Evolutionary conservation across 2,329 filamentous ascomycete species (phyloP).

Genomic region (Cercospora janseana): DNA sequence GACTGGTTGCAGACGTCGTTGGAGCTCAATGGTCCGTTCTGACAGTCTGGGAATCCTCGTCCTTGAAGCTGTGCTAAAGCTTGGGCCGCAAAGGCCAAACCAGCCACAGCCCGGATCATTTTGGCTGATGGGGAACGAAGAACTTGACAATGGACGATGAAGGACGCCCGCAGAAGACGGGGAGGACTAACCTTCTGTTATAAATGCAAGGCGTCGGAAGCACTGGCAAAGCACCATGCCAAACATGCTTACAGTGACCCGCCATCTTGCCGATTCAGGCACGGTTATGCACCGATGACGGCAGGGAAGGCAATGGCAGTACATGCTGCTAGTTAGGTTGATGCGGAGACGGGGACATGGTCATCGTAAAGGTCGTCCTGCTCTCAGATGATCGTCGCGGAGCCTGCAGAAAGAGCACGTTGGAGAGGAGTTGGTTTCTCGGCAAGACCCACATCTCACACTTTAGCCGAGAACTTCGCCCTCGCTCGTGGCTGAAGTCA

Average conservation of each 20-base stretch:
- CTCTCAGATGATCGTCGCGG: conserved; percentile 10
- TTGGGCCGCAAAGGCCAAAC: conserved; percentile 9
- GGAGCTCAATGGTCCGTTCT: conserved; percentile 50
- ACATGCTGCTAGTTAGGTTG: background rate
- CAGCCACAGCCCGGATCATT: background rate
- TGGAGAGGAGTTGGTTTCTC: background rate
- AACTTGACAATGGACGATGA: background rate
- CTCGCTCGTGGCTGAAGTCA: conserved; percentile 7
- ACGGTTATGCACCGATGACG: conserved; percentile 1
- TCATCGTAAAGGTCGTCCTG: conserved; percentile 19
- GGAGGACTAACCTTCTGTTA: conserved; percentile 1
- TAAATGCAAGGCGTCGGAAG: conserved; percentile 8
- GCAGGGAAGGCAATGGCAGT: background rate
- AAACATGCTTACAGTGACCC: conserved; percentile 1
- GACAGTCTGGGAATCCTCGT: conserved; percentile 50
- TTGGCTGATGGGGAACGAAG: background rate
- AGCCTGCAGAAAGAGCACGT: background rate
- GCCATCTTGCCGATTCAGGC: background rate
- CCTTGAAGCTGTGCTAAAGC: conserved; percentile 18
- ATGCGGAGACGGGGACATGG: background rate
- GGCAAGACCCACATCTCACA: background rate
- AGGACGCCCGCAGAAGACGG: background rate
- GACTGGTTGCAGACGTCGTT: conserved; percentile 53
- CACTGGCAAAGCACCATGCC: conserved; percentile 5
- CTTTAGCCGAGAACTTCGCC: conserved; percentile 5